Percentiles rank a stretch among this genome's conserved stretches.
Evolutionary conservation across 352 stramenopile genomes (phyloP).

Genomic region (Globisporangium cederbergense): DNA sequence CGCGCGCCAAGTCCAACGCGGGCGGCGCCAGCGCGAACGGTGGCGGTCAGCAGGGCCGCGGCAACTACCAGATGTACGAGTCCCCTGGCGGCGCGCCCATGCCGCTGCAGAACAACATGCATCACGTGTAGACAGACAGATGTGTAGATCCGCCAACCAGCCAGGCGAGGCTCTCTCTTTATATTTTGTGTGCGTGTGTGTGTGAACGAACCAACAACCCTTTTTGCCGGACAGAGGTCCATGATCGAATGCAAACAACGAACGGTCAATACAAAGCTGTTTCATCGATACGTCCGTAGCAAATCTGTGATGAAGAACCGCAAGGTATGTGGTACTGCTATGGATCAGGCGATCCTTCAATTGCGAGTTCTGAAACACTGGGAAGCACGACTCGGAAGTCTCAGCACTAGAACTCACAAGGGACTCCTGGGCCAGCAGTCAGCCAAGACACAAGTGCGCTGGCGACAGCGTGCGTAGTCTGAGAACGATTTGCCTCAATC

Average conservation of each 20-base stretch:
- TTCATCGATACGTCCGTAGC: too few species aligned
- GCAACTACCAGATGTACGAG: conserved; percentile 60
- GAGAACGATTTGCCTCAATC: neutral
- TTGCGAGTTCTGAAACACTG: too few species aligned
- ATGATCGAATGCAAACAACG: neutral
- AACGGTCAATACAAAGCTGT: neutral
- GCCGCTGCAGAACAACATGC: conserved; percentile 24
- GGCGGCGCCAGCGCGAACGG: conserved; percentile 25
- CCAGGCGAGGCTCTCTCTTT: neutral
- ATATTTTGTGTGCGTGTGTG: conserved; percentile 5
- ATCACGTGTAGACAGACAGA: conserved; percentile 20
- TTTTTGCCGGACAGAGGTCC: neutral
- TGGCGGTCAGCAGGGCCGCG: neutral
- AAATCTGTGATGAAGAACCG: neutral
- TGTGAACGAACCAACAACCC: neutral
- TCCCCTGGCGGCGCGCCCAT: conserved; percentile 36
- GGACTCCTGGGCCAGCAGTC: neutral
- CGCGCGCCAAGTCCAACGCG: conserved; percentile 53
- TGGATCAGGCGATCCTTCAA: neutral
- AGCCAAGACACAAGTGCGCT: neutral
- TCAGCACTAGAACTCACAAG: neutral
- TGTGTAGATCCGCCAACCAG: neutral
- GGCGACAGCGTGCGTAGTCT: neutral
- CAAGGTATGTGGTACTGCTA: neutral
- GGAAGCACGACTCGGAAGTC: neutral